Evolutionary conservation across 1,284 basidiomycete species (phyloP), one percentile per base, ranked within the genome.

Genomic region (Rhodofomes roseus): DNA sequence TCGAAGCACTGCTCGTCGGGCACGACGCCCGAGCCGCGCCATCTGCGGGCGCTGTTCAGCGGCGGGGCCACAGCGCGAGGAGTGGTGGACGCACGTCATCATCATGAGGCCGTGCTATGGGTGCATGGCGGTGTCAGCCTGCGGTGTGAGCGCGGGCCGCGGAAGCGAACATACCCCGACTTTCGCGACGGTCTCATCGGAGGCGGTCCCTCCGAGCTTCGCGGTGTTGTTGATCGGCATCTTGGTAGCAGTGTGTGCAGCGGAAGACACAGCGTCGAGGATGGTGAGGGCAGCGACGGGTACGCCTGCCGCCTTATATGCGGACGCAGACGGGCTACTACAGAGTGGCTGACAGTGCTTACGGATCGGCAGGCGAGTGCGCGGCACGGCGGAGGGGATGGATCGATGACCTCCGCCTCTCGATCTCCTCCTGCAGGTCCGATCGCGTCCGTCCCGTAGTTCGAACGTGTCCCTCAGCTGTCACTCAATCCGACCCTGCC

Each of bases 1-100:
- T 77, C 79, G 60, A 89, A 87, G 18, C 79, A 78, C 20, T 79
- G 72, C 56, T 83, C 79, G 51, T 89, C 83, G 0, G 81, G 70
- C 2, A 77, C 70, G 16, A 73, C 74, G 20, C 65, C 67, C 18
- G 79, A 74, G 29, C 59, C 68, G 74, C 72, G 76, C 34, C 75
- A 58, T 14, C 56, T 61, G 56, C 27, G 18, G 5, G 40, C 31
- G 8, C 20, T 39, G 22, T 29, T 37, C 12, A 41, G 36, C 16
- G 73, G 50, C 2, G 25, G 25, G 27, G n/a, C n/a, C n/a, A n/a
- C n/a, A n/a, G n/a, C n/a, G n/a, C n/a, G n/a, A n/a, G n/a, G n/a
- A n/a, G n/a, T n/a, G n/a, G n/a, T n/a, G n/a, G 29, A 65, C 66
- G 53, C 20, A 67, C 65, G 81, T 83, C 72, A 84, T 78, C 69